Percentiles rank a stretch among this genome's conserved stretches.
phyloP scores from a whole-genome alignment of 2,329 filamentous ascomycete genomes.

The Macrophomina pseudophaseolina region DNA sequence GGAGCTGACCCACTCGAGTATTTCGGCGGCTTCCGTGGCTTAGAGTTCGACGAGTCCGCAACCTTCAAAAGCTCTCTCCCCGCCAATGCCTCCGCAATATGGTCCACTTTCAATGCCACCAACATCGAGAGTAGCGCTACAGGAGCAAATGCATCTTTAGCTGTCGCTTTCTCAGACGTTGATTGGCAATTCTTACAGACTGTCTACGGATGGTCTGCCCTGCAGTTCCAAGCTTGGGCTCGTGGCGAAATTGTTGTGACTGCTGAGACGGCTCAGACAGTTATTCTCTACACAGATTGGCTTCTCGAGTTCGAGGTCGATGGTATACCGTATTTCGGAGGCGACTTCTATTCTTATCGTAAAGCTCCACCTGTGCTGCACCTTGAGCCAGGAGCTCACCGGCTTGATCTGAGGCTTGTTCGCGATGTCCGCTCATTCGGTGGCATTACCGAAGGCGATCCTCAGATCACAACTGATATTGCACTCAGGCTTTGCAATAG shows the following conservation, averaged over 20 bases:
- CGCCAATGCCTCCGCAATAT: conserved; percentile 56
- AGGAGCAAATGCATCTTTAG: conserved; percentile 47
- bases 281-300: conserved; percentile 54
- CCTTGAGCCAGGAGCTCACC: conserved; percentile 56
- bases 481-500: conserved; percentile 34
- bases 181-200: conserved; percentile 59
- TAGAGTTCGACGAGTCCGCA: conserved; percentile 50
- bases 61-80: conserved; percentile 58
- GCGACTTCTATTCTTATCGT: conserved; percentile 60
- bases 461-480: conserved; percentile 42
- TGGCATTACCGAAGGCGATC: conserved; percentile 53
- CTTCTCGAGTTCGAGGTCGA: conserved; percentile 61
- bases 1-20: conserved; percentile 63
- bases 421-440: conserved; percentile 64
- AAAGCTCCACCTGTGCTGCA: conserved; percentile 57
- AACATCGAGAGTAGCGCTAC: conserved; percentile 30
- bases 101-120: conserved; percentile 49
- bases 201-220: conserved; percentile 64
- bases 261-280: conserved; percentile 39
- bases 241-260: conserved; percentile 54
- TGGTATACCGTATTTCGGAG: conserved; percentile 59
- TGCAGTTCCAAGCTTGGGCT: conserved; percentile 65
- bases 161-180: conserved; percentile 55
- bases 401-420: conserved; percentile 58
- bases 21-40: conserved; percentile 57